A percentile compares a stretch with the other conserved stretches of the same genome.
phyloP scores from a whole-genome alignment of 805 yeast species.

The Saccharomyces kudriavzevii region DNA sequence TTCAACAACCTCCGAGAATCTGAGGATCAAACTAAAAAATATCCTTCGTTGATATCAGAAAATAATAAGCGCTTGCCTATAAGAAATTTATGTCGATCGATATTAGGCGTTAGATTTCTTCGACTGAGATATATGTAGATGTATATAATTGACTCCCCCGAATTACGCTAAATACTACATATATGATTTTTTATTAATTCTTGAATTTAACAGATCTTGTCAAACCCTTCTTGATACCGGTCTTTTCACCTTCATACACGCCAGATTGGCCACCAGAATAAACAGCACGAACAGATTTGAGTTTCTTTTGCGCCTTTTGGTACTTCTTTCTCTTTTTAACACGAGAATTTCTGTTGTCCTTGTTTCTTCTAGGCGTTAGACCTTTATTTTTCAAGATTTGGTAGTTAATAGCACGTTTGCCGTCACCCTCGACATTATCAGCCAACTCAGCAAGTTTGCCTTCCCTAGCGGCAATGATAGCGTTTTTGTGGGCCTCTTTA shows the following conservation, averaged over 20 bases:
- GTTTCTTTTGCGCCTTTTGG: constrained; percentile 89
- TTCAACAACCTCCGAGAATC: background rate
- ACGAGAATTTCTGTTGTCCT: constrained; percentile 90
- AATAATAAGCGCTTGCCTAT: background rate
- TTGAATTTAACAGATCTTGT: constrained; percentile 76
- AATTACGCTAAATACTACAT: background rate
- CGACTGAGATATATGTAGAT: background rate
- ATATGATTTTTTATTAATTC: constrained; percentile 6
- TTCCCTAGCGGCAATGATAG: constrained; percentile 71
- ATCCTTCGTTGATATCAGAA: background rate
- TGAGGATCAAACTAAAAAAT: constrained; percentile 7
- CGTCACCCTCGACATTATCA: constrained; percentile 55
- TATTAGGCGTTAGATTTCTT: background rate
- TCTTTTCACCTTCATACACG: constrained; percentile 86
- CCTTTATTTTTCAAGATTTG: constrained; percentile 96
- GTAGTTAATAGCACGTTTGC: constrained; percentile 90
- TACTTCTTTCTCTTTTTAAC: constrained; percentile 98
- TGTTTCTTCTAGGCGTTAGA: constrained; percentile 84
- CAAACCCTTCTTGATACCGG: constrained; percentile 93
- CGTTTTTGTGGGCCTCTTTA: constrained; percentile 56
- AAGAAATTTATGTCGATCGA: background rate
- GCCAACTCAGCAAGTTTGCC: constrained; percentile 76
- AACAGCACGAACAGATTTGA: constrained; percentile 85
- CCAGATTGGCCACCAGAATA: constrained; percentile 61
- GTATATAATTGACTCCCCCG: background rate